Evolutionary conservation across 805 yeast species (phyloP).

Genomic region (Wickerhamomyces silvicola): DNA sequence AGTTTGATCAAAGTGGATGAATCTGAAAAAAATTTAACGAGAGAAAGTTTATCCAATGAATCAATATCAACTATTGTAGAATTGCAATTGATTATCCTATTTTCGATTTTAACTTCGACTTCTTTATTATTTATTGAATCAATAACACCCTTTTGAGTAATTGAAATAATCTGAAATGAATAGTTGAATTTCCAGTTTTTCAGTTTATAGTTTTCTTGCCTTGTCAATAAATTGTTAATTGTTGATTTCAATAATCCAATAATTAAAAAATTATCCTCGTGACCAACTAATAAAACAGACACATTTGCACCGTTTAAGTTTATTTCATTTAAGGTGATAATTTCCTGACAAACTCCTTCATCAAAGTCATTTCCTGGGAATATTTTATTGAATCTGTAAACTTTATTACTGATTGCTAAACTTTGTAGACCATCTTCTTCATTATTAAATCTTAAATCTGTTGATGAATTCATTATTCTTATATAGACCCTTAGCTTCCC

Average conservation of each 20-base stretch:
- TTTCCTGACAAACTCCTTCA: constrained; percentile 4
- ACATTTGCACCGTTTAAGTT: constrained; percentile 7
- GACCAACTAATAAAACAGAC: constrained; percentile 2
- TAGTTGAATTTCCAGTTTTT: constrained; percentile 12
- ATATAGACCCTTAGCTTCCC: constrained; percentile 27
- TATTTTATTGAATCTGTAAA: constrained; percentile 8
- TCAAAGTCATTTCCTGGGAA: constrained; percentile 1
- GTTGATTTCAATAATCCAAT: background rate
- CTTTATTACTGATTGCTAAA: background rate
- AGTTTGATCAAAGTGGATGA: constrained; percentile 10
- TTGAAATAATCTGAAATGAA: constrained; percentile 6
- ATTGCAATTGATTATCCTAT: constrained; percentile 5
- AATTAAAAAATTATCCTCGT: background rate
- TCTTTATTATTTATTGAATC: constrained; percentile 3
- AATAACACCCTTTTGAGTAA: constrained; percentile 10
- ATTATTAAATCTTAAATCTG: background rate
- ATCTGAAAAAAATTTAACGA: constrained; percentile 1
- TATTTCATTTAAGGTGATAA: constrained; percentile 6
- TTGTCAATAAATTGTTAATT: background rate
- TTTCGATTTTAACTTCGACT: constrained; percentile 10
- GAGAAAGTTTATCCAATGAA: too few species aligned
- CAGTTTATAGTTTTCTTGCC: constrained; percentile 4
- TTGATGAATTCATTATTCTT: background rate
- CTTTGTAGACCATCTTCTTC: constrained; percentile 1
- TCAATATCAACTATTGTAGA: background rate